Evolutionary conservation across 1,284 basidiomycete species (phyloP), one percentile per base, ranked within the genome.

Genomic region (Schizophyllum commune): DNA sequence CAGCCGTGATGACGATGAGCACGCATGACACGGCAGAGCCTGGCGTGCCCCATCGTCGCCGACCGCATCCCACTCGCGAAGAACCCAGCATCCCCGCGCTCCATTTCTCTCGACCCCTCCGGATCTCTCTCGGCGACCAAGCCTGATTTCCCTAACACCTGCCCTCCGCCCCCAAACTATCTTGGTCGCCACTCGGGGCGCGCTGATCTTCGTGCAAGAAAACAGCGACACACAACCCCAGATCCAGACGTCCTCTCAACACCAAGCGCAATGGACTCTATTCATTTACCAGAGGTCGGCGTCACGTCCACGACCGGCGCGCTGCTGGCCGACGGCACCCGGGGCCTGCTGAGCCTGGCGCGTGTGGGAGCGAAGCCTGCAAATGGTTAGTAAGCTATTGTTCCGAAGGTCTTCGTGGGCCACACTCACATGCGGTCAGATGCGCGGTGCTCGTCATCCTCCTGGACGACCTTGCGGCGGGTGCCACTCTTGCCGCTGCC

Each of bases 301-400:
- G 32, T 87, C 86, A 67, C 86, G 84, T 60, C 84, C 81, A 65
- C 85, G 81, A 62, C 74, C 70, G 61, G 76, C 75, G 66, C 86
- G 84, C 68, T 83, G 84, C 70, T 86, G 86, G 7, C 34, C 34
- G 13, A 39, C 34, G 22, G 81, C 83, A 62, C 83, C 81, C 61
- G 84, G 79, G 66, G 81, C 86, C 69, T 84, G 82, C 72, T 91
- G 86, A 6, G 34, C 34, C 76, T 90, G 89, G 69, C 88, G 87
- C 65, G 89, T 91, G 77, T 91, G 89, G 63, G 89, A 91, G 68
- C 89, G 88, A 68, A 91, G 84, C 87, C 89, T 91, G n/a, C n/a
- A 68, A 54, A 15, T 5, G 34, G 6, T 7, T 13, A 70, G 60
- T 56, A 68, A 66, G 59, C 70, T 56, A 69, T 68, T 68, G 68